Base-by-base conservation (phyloP, 495 filamentous ascomycete genomes). In the Neurospora sp. region DNA sequence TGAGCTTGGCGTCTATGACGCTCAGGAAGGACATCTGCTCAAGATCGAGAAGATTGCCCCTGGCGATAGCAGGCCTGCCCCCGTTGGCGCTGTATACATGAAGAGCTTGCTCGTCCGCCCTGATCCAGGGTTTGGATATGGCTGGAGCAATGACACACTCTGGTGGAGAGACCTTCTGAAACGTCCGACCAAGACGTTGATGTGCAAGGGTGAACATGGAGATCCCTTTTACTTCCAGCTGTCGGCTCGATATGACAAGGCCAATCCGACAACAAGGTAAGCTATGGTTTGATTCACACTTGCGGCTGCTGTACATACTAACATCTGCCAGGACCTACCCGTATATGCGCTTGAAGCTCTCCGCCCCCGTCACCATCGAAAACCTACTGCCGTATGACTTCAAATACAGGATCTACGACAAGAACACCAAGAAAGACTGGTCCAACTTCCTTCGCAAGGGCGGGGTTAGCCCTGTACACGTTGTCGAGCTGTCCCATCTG, bases 391-490 rank as follows among this genome's bases (percentile, higher is more conserved):
- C 96, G 0, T 98, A 92, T 77, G 96, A 98, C 82, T 99, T 99
- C 91, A 98, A 98, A 80, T 98, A 98, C 79, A 89, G 94, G 71
- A 98, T 99, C 31, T 98, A 98, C 78, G 96, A 99, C 83, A 97
- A 94, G 84, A 96, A 96, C 80, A 98, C 94, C 0, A 94, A 92
- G 83, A 96, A 96, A 79, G 95, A 99, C 80, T 99, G 96, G 96
- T 95, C 94, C 0, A 99, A 99, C 78, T 99, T 99, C 84, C 81
- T 99, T 27, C 88, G 96, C 70, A 98, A 97, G 81, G 96, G 96
- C 11, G 96, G 96, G 27, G 91, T 97, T 68, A 98, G 96, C 80
- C 96, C 96, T 1, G 94, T 98, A 3, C 96, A 99, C 82, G 94
- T 98, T 9, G 94, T 98, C 48, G 95, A 98, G 80, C 83, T 98